These are phyloP conservation scores for Aspergillus japonicus DNA, from an alignment of 2,329 filamentous ascomycete genomes.

Conservation along the genomic window DNA sequence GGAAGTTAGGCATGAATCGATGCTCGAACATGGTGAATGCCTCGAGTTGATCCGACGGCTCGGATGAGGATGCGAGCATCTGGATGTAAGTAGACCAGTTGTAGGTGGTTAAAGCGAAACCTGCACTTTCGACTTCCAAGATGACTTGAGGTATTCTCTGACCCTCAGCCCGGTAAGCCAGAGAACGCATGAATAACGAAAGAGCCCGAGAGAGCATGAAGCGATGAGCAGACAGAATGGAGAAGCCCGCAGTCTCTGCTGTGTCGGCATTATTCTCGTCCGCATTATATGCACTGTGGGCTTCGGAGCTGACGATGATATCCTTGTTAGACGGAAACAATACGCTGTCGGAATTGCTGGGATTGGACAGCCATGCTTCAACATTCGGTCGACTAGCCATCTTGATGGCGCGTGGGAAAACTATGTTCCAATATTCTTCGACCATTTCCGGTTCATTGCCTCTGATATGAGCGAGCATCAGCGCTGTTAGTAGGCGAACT, in stretches of 20 bases:
- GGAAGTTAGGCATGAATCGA: conserved; percentile 75
- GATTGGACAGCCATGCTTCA: conserved; percentile 19
- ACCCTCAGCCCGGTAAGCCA: conserved; percentile 55
- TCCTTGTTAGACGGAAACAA: conserved; percentile 15
- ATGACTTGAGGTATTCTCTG: conserved; percentile 54
- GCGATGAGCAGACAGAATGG: conserved; percentile 42
- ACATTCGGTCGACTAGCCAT: conserved; percentile 40
- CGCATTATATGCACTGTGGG: background rate
- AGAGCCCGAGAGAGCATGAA: conserved; percentile 52
- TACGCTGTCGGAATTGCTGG: conserved; percentile 9
- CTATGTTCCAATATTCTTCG: conserved; percentile 64
- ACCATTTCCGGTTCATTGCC: conserved; percentile 61
- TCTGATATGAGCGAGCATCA: conserved; percentile 67
- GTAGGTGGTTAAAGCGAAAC: conserved; percentile 71
- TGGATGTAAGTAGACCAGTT: conserved; percentile 82
- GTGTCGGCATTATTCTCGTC: background rate
- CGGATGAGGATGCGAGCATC: conserved; percentile 60
- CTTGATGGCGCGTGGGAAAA: conserved; percentile 54
- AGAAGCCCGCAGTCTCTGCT: background rate
- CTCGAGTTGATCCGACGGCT: conserved; percentile 51
- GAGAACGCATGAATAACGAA: conserved; percentile 53
- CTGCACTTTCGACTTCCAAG: conserved; percentile 57
- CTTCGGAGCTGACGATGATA: conserved; percentile 1
- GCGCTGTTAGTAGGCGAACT: conserved; percentile 57
- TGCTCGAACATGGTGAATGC: conserved; percentile 75